Evolutionary conservation across 805 yeast genomes (phyloP).

Genomic region (Candida maesae): DNA sequence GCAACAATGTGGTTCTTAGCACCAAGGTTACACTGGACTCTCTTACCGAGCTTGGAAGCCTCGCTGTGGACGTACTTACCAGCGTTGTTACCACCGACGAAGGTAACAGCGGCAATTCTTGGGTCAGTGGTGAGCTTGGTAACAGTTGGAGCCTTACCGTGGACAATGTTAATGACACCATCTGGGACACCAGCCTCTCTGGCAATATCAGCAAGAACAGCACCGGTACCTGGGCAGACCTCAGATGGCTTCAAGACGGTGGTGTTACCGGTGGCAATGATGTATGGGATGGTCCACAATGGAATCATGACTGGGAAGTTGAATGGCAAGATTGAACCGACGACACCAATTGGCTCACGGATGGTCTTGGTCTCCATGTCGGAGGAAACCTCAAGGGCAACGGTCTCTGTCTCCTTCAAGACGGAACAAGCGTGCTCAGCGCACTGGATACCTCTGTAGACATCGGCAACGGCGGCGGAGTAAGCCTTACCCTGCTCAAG

Average conservation of each 20-base stretch:
- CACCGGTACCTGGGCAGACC: constrained; percentile 78
- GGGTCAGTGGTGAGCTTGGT: constrained; percentile 68
- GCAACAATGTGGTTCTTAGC: constrained; percentile 77
- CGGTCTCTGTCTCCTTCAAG: constrained; percentile 61
- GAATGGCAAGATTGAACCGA: constrained; percentile 76
- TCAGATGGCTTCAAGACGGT: constrained; percentile 68
- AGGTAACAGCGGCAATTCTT: constrained; percentile 70
- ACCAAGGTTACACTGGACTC: constrained; percentile 75
- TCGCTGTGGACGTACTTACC: constrained; percentile 68
- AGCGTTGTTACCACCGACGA: constrained; percentile 77
- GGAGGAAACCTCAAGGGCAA: constrained; percentile 58
- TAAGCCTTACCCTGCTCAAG: constrained; percentile 76
- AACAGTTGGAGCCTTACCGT: constrained; percentile 71
- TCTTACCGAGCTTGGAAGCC: constrained; percentile 65
- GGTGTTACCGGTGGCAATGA: constrained; percentile 71
- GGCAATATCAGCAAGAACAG: constrained; percentile 68
- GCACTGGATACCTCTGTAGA: constrained; percentile 73
- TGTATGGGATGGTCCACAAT: constrained; percentile 52
- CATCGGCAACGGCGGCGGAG: constrained; percentile 72
- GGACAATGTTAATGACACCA: constrained; percentile 69
- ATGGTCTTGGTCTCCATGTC: constrained; percentile 74
- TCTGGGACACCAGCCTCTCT: constrained; percentile 73
- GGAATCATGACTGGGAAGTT: constrained; percentile 84
- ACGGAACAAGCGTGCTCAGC: constrained; percentile 73
- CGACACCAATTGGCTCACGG: constrained; percentile 71